phyloP scores from a whole-genome alignment of 1,284 basidiomycete genomes.

The Veloboletus limbatus region DNA sequence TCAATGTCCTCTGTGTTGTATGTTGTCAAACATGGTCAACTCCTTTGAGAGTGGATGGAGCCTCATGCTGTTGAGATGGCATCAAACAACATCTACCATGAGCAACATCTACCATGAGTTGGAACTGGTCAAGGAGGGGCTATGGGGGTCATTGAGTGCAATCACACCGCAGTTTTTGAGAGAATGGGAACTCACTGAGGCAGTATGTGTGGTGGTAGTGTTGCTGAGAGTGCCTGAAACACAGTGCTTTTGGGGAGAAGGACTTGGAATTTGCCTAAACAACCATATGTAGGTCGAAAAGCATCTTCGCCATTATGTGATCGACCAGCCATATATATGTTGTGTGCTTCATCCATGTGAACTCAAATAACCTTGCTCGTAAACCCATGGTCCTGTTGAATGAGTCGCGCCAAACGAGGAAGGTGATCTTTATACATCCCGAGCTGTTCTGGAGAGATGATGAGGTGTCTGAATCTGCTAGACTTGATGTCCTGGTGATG shows the following conservation, averaged over 20 bases:
- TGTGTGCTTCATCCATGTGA: constrained; percentile 11
- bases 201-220: not conserved
- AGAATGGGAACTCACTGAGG: no score
- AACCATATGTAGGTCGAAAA: constrained; percentile 6
- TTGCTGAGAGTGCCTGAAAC: not conserved
- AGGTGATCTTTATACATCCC: not conserved
- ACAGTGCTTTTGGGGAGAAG: not conserved
- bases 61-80: no score
- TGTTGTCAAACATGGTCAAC: no score
- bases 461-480: not conserved
- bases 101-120: no score
- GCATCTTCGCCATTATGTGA: constrained; percentile 1
- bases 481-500: no score
- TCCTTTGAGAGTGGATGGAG: no score
- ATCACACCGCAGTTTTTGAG: no score
- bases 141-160: no score
- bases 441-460: not conserved
- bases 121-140: no score
- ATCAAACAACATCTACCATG: no score
- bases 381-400: no score
- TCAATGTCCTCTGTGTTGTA: no score
- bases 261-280: not conserved
- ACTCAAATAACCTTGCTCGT: not conserved
- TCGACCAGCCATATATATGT: constrained; percentile 7
- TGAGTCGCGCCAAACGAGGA: not conserved